phyloP scores from a whole-genome alignment of 139 green algal genomes.

The Closterium sp. region DNA sequence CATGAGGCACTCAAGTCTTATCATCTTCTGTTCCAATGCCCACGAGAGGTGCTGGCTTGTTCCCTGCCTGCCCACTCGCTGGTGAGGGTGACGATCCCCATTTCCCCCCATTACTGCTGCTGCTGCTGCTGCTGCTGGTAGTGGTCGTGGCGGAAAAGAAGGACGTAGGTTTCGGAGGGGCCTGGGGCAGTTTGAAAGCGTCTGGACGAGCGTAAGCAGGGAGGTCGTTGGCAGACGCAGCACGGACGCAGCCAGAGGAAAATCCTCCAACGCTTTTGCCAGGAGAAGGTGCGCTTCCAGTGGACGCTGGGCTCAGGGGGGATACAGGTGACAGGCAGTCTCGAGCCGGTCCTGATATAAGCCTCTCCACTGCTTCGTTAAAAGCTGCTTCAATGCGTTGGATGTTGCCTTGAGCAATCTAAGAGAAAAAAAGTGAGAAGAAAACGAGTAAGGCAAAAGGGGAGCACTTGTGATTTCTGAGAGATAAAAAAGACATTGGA shows the following conservation, averaged over 20 bases:
- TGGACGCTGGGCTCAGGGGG: neutral
- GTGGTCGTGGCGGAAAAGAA: neutral
- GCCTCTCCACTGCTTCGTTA: neutral
- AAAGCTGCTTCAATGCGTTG: neutral
- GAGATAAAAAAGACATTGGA: no score
- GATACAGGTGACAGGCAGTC: neutral
- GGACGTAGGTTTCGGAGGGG: neutral
- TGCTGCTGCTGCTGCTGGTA: neutral
- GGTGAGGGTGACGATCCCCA: neutral
- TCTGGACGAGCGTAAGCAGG: neutral
- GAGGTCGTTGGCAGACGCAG: neutral
- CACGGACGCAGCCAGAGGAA: neutral
- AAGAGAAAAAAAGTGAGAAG: neutral
- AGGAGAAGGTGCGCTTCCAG: neutral
- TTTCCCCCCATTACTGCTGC: neutral
- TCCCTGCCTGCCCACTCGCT: neutral
- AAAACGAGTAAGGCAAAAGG: no score
- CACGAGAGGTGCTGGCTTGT: neutral
- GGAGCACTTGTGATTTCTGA: no score
- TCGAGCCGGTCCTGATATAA: neutral
- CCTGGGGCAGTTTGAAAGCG: neutral
- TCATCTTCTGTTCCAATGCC: neutral
- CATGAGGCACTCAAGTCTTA: neutral
- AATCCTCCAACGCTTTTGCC: neutral
- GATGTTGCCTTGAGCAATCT: neutral